These are phyloP conservation scores for Arthrobotrys iridis DNA, from an alignment of 2,329 filamentous ascomycete genomes.

Conservation along the genomic window DNA sequence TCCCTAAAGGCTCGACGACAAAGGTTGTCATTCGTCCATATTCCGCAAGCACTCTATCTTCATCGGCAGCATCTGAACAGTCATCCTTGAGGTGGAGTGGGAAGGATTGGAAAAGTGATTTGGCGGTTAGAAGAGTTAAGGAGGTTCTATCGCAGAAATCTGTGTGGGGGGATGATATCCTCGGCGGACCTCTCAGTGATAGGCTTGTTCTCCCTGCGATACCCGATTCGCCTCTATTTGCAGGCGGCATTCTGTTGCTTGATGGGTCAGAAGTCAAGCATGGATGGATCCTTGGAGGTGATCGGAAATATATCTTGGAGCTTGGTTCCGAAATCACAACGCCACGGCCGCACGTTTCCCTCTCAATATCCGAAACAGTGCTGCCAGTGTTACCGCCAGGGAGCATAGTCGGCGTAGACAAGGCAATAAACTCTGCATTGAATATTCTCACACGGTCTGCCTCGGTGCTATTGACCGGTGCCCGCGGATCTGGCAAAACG, in stretches of 20 bases:
- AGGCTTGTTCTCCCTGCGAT: constrained; percentile 77
- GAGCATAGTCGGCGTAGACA: constrained; percentile 82
- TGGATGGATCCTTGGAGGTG: constrained; percentile 76
- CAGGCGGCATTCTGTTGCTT: constrained; percentile 82
- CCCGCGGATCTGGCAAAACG: constrained; percentile 89
- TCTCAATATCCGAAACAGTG: constrained; percentile 59
- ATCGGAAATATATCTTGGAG: constrained; percentile 51
- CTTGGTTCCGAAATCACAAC: constrained; percentile 45
- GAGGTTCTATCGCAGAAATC: constrained; percentile 56
- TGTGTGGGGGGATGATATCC: constrained; percentile 66
- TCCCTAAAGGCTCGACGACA: constrained; percentile 73
- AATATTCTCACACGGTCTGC: constrained; percentile 84
- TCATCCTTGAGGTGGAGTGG: constrained; percentile 56
- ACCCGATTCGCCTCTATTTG: constrained; percentile 66
- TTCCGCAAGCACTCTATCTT: constrained; percentile 60
- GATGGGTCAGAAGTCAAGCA: constrained; percentile 63
- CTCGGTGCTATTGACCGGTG: constrained; percentile 87
- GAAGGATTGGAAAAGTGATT: constrained; percentile 56
- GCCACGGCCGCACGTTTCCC: constrained; percentile 60
- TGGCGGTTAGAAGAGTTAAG: constrained; percentile 56
- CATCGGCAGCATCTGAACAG: constrained; percentile 45
- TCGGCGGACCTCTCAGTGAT: constrained; percentile 88
- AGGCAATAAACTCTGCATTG: constrained; percentile 75
- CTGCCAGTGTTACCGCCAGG: constrained; percentile 44
- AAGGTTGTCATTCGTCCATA: constrained; percentile 85